Conservation (phyloP, 495 filamentous ascomycete genomes). For the Baudoinia panamericana region DNA sequence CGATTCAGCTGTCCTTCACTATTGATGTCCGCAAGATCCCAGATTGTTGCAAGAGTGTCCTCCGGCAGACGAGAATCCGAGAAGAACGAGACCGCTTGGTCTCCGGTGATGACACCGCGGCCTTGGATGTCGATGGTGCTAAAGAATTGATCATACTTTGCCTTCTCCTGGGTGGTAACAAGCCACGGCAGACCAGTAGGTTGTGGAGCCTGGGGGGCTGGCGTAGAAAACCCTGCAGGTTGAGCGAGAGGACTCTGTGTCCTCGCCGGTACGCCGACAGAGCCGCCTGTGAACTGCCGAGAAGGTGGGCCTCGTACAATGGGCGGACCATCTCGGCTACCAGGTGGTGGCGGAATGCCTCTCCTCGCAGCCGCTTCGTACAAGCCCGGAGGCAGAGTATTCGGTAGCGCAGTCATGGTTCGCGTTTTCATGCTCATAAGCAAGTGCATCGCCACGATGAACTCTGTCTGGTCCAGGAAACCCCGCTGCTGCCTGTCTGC, state of each 20-base stretch:
- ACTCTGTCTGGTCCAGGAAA: slow-evolving; percentile 76
- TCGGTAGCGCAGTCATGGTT: slow-evolving; percentile 63
- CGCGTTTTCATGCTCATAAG: slow-evolving; percentile 81
- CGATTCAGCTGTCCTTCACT: slow-evolving; percentile 70
- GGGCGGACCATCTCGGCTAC: slow-evolving; percentile 6
- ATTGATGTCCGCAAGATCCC: slow-evolving; percentile 92
- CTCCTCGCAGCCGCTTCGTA: slow-evolving; percentile 84
- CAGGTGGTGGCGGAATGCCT: slow-evolving; percentile 33
- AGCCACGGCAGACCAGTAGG: slow-evolving; percentile 66
- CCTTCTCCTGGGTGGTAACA: slow-evolving; percentile 69
- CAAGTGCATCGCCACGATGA: slow-evolving; percentile 97
- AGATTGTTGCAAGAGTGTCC: slow-evolving; percentile 85
- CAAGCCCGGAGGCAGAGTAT: slow-evolving; percentile 66
- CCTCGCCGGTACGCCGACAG: slow-evolving; percentile 36
- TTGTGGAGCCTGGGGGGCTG: slow-evolving; percentile 43
- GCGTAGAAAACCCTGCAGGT: slow-evolving; percentile 35
- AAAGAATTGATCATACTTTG: slow-evolving; percentile 72
- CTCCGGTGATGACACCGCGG: slow-evolving; percentile 72
- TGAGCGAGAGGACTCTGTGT: slow-evolving; percentile 60
- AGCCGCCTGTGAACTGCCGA: slow-evolving; percentile 53
- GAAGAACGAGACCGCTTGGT: slow-evolving; percentile 92
- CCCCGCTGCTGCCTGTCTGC: slow-evolving; percentile 87
- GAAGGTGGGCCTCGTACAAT: slow-evolving; percentile 39
- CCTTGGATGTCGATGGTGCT: slow-evolving; percentile 64
- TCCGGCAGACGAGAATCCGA: slow-evolving; percentile 81